These are phyloP conservation scores for Kluyveromyces nonfermentans DNA, from an alignment of 805 yeast genomes.

Conservation along the genomic window DNA sequence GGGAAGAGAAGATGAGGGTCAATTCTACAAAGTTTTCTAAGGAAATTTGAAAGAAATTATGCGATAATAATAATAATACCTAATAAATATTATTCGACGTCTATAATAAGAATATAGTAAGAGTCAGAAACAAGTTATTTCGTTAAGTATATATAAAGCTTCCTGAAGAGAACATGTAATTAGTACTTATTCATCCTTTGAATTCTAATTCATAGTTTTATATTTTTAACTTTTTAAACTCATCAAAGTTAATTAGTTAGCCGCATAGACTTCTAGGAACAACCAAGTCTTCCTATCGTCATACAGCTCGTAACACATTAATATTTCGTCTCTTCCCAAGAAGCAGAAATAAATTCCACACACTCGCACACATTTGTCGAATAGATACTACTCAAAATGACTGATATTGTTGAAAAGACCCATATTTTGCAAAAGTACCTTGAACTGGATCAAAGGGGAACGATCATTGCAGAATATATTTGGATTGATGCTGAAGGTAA, in stretches of 20 bases:
- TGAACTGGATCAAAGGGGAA: constrained; percentile 76
- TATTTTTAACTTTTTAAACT: no score
- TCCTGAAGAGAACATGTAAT: no score
- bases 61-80: neutral
- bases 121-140: neutral
- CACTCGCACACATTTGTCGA: no score
- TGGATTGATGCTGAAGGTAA: constrained; percentile 95
- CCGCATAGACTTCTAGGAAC: neutral
- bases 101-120: neutral
- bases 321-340: neutral
- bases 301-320: neutral
- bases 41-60: no score
- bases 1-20: no score
- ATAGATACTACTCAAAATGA: no score
- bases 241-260: no score
- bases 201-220: no score
- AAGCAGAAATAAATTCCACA: no score
- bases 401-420: constrained; percentile 44
- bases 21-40: neutral
- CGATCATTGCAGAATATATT: constrained; percentile 88
- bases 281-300: neutral
- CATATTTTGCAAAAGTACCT: constrained; percentile 75
- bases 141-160: neutral
- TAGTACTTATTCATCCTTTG: no score
- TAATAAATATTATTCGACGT: neutral